A percentile compares a stretch with the other conserved stretches of the same genome.
These are phyloP conservation scores for Glarea lozoyensis DNA, from an alignment of 495 filamentous ascomycete species.

Conservation along the genomic window DNA sequence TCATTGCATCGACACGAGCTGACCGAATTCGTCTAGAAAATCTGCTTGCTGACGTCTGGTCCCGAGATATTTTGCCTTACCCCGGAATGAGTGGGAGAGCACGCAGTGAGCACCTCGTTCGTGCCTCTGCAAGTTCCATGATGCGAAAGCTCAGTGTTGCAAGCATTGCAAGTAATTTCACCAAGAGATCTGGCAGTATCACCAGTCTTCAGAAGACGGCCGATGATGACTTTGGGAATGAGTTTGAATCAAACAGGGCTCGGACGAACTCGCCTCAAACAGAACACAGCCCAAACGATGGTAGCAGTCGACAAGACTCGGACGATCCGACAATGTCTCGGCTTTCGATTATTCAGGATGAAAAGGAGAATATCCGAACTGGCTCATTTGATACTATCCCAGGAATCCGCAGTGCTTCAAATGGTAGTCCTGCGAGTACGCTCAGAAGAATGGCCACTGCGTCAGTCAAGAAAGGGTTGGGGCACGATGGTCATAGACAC, in stretches of 20 bases:
- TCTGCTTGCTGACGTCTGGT: constrained; percentile 73
- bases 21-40: constrained; percentile 74
- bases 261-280: background rate
- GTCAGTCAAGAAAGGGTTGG: constrained; percentile 12
- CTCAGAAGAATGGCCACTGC: constrained; percentile 10
- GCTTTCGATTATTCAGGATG: constrained; percentile 17
- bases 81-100: constrained; percentile 68
- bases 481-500: constrained; percentile 14
- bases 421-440: constrained; percentile 9
- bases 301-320: background rate
- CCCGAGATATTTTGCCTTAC: constrained; percentile 69
- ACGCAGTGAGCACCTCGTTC: constrained; percentile 55
- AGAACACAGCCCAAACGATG: constrained; percentile 1
- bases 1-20: constrained; percentile 57
- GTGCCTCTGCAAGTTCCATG: constrained; percentile 63
- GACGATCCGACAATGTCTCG: constrained; percentile 9
- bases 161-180: constrained; percentile 55
- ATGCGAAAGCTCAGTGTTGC: constrained; percentile 78
- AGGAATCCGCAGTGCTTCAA: background rate
- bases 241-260: constrained; percentile 1
- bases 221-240: constrained; percentile 9
- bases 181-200: constrained; percentile 48
- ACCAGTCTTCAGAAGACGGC: constrained; percentile 26
- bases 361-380: constrained; percentile 10
- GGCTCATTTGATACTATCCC: constrained; percentile 8